A percentile compares a stretch with the other conserved stretches of the same genome.
Conservation (phyloP, 164 flowering plant species). For the Macadamia integrifolia region DNA sequence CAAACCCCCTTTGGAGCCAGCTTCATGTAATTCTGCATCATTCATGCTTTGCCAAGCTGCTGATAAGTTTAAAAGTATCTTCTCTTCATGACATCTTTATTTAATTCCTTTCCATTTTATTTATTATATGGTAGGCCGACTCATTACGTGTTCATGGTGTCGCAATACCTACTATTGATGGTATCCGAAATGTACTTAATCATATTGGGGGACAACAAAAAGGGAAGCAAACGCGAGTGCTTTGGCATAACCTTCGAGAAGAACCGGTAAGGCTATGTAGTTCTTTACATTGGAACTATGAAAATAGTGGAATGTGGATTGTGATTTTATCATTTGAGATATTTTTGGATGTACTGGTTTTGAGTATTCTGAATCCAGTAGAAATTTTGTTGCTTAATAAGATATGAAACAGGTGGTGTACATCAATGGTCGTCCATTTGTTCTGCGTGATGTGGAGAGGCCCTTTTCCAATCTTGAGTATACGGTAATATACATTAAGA, state of each 20-base stretch:
- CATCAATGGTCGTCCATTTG: slow-evolving; percentile 96
- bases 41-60: too few species aligned
- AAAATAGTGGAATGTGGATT: background rate
- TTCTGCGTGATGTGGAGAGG: slow-evolving; percentile 89
- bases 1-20: too few species aligned
- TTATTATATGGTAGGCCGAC: slow-evolving; percentile 45
- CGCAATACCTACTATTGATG: slow-evolving; percentile 81
- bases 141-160: slow-evolving; percentile 86
- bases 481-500: slow-evolving; percentile 41
- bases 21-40: too few species aligned
- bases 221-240: slow-evolving; percentile 52
- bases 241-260: slow-evolving; percentile 90
- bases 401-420: slow-evolving; percentile 63
- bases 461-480: slow-evolving; percentile 96
- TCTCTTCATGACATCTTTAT: background rate
- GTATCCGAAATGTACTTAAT: slow-evolving; percentile 77
- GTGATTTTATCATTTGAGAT: too few species aligned
- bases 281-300: background rate
- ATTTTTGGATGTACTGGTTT: too few species aligned
- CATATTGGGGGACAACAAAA: slow-evolving; percentile 68
- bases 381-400: background rate
- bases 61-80: too few species aligned
- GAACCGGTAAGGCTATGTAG: slow-evolving; percentile 58
- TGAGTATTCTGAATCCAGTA: too few species aligned
- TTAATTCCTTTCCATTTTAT: background rate